Evolutionary conservation across 208 protist genomes (phyloP).

Genomic region (Leishmania tropica): DNA sequence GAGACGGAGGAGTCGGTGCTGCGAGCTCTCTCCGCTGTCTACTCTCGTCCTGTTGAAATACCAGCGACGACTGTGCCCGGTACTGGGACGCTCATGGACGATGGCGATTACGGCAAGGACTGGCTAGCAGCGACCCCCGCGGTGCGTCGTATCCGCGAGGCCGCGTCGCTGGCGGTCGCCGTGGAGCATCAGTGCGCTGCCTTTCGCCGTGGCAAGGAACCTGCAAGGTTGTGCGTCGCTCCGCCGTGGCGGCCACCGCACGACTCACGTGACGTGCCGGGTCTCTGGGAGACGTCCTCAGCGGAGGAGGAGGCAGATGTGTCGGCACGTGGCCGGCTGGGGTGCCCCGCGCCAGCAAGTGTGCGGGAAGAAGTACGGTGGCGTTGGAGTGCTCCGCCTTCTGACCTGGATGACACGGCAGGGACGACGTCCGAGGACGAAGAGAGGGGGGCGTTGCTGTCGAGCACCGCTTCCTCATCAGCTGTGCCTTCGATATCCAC

Average conservation of each 20-base stretch:
- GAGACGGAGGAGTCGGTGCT: conserved; percentile 20
- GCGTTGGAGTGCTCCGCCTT: conserved; percentile 55
- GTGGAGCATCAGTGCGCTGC: conserved; percentile 37
- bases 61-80: neutral
- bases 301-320: conserved; percentile 42
- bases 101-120: neutral
- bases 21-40: conserved; percentile 2
- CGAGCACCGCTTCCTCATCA: neutral
- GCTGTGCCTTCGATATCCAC: neutral
- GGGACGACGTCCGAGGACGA: conserved; percentile 1
- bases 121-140: conserved; percentile 19
- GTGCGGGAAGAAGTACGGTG: conserved; percentile 39
- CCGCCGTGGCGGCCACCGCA: conserved; percentile 38
- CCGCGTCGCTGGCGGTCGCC: conserved; percentile 52
- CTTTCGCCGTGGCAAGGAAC: conserved; percentile 23
- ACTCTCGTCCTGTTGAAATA: neutral
- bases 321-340: conserved; percentile 28
- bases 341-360: conserved; percentile 12
- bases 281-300: conserved; percentile 58
- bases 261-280: conserved; percentile 38
- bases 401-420: conserved; percentile 1
- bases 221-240: conserved; percentile 29
- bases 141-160: conserved; percentile 28
- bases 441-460: conserved; percentile 4
- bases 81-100: neutral